Conservation (phyloP, 257 asterid species). For the Rubia yunnanensis region DNA sequence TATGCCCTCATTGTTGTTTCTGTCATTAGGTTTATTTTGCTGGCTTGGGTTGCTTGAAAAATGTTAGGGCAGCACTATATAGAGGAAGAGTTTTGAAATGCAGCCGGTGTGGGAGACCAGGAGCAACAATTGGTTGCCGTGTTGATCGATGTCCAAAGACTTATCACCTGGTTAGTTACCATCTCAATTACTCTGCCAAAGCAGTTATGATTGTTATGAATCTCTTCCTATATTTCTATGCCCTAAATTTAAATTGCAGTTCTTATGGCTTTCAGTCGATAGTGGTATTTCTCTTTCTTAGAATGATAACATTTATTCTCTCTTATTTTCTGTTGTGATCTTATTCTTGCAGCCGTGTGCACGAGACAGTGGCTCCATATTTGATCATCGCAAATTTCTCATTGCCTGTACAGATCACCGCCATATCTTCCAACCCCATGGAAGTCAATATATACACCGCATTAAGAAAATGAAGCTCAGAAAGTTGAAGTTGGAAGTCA, state of each 20-base stretch:
- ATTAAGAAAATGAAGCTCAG: slow-evolving; percentile 66
- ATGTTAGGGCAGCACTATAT: slow-evolving; percentile 95
- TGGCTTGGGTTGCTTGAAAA: slow-evolving; percentile 96
- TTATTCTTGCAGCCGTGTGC: slow-evolving; percentile 80
- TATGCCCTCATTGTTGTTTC: slow-evolving; percentile 4
- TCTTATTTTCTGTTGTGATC: neutral
- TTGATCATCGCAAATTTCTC: slow-evolving; percentile 96
- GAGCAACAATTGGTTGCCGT: slow-evolving; percentile 99
- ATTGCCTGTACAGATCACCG: slow-evolving; percentile 96
- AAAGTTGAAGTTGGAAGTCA: slow-evolving; percentile 67
- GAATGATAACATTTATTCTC: neutral
- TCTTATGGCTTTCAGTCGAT: neutral
- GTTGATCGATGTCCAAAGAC: slow-evolving; percentile 99
- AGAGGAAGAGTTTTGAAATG: slow-evolving; percentile 92
- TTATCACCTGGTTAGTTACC: slow-evolving; percentile 76
- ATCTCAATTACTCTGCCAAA: slow-evolving; percentile 3
- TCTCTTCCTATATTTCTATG: no score
- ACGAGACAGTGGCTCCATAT: slow-evolving; percentile 79
- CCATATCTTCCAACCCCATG: slow-evolving; percentile 87
- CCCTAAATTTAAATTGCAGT: no score
- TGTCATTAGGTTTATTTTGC: slow-evolving; percentile 88
- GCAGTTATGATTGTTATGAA: neutral
- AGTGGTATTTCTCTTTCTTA: slow-evolving; percentile 1
- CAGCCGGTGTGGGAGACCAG: slow-evolving; percentile 93
- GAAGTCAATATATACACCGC: slow-evolving; percentile 42